Base-by-base conservation (phyloP, 768 basidiomycete genomes). In the Suillus luteus region DNA sequence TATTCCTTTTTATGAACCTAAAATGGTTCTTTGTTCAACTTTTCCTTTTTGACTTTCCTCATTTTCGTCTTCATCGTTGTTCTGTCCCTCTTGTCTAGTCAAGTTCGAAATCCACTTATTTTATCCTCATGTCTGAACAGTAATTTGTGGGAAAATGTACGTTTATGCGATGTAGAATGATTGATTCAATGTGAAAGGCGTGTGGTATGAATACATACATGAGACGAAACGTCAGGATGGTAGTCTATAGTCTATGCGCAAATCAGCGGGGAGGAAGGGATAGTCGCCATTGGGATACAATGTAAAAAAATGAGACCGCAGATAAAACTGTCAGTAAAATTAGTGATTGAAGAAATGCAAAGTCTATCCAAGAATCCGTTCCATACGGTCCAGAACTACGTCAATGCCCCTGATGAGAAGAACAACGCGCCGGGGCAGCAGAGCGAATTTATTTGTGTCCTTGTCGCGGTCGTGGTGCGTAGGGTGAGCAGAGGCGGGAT, bases 311-410 rank as follows among this genome's bases (percentile, higher is more conserved):
- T 57, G 14, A 40, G 19, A 19, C 15, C 24, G 57, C 14, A 31
- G 19, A 41, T 27, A 22, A 12, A 12, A 31, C 38, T 31, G 40
- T 41, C 40, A 58, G 57, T 31, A 41, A 43, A 41, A 27, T 41
- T 5, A 41, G 22, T 58, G 40, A 24, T 22, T 58, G 27, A 12
- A 19, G 57, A 58, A 35, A 58, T 35, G 44, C 48, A 22, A n/a
- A 60, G 11, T 48, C 62, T 70, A 75, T 63, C 67, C 73, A 51
- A 81, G 65, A n/a, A 81, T 78, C 51, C 80, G 79, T 71, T 92
- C 89, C 85, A 91, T 88, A 67, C 81, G 83, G 69, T 88, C 86
- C 43, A 92, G 77, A 6, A 86, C 83, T 44, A 80, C 76, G 65
- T 90, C 88, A 33, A 90, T 80, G 4, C 84, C 85, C 54, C 82